Evolutionary conservation across 768 basidiomycete genomes (phyloP).

Genomic region (Mycena rebaudengoi): DNA sequence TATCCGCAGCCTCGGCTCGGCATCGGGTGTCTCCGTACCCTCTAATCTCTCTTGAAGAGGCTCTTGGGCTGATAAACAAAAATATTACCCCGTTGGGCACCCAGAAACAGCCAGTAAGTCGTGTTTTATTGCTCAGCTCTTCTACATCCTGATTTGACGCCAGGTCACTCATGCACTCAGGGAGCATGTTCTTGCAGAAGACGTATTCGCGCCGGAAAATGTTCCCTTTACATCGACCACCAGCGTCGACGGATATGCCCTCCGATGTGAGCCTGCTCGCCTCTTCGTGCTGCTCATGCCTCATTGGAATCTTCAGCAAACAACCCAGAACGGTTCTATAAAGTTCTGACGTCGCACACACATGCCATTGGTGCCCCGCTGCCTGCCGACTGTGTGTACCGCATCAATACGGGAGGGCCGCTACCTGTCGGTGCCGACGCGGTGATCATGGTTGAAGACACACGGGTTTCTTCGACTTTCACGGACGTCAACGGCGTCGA

Average conservation of each 20-base stretch:
- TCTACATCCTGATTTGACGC: neutral
- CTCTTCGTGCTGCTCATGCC: neutral
- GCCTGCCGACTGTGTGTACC: slow-evolving; percentile 63
- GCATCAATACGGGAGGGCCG: slow-evolving; percentile 89
- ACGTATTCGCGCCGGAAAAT: slow-evolving; percentile 70
- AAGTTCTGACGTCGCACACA: slow-evolving; percentile 67
- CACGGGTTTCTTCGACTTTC: slow-evolving; percentile 68
- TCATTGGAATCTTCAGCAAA: slow-evolving; percentile 55
- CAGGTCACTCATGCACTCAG: slow-evolving; percentile 69
- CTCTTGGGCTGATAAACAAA: slow-evolving; percentile 62
- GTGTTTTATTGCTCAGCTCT: neutral
- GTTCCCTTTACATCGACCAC: slow-evolving; percentile 75
- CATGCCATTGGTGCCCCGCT: slow-evolving; percentile 58
- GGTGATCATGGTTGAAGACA: slow-evolving; percentile 95
- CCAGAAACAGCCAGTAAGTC: slow-evolving; percentile 53
- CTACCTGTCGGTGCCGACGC: slow-evolving; percentile 79
- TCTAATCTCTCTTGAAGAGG: slow-evolving; percentile 70
- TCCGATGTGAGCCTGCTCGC: slow-evolving; percentile 61
- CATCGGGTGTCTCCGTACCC: slow-evolving; percentile 83
- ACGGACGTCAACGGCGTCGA: slow-evolving; percentile 47
- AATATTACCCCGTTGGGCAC: slow-evolving; percentile 54
- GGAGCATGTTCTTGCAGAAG: slow-evolving; percentile 79
- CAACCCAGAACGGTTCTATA: slow-evolving; percentile 70
- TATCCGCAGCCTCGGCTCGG: slow-evolving; percentile 67
- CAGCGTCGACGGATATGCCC: slow-evolving; percentile 90